Evolutionary conservation across 495 filamentous ascomycete species (phyloP).

Genomic region (Neurospora intermedia): DNA sequence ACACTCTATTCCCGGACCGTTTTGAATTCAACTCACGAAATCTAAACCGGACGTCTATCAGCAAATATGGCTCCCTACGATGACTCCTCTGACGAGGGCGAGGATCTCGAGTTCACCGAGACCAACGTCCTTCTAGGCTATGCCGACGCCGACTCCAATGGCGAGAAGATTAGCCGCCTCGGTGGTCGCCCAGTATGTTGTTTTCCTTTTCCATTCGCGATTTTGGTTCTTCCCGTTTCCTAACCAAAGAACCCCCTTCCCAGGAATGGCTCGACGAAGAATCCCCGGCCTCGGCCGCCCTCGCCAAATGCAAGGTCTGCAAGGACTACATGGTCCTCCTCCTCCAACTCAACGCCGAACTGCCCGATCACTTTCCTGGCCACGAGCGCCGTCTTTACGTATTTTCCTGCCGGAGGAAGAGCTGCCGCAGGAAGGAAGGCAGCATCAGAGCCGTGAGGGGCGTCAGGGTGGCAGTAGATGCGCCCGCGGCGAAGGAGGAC

Average conservation of each 20-base stretch:
- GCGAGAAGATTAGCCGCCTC: conserved; percentile 80
- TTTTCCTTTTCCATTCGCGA: neutral
- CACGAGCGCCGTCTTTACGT: conserved; percentile 83
- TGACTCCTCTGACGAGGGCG: conserved; percentile 69
- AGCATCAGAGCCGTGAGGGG: conserved; percentile 63
- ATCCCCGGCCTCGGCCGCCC: conserved; percentile 60
- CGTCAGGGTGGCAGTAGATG: conserved; percentile 36
- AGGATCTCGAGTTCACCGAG: conserved; percentile 63
- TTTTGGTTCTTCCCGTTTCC: neutral
- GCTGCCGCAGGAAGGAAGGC: conserved; percentile 75
- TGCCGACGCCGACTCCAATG: conserved; percentile 67
- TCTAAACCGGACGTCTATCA: neutral
- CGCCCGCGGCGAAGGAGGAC: conserved; percentile 9
- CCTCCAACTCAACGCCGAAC: conserved; percentile 82
- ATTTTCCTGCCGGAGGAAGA: conserved; percentile 65
- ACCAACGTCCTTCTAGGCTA: conserved; percentile 90
- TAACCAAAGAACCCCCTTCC: neutral
- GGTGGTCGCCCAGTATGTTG: conserved; percentile 73
- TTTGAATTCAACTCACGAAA: neutral
- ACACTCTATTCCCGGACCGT: neutral
- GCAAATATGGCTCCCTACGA: conserved; percentile 70
- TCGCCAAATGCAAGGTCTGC: conserved; percentile 85
- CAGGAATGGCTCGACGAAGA: conserved; percentile 72
- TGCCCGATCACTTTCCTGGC: conserved; percentile 73
- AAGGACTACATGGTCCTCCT: conserved; percentile 73